Evolutionary conservation across 345 rosid species (phyloP), one percentile per base, ranked within the genome.

Genomic region (Citrus reticulata): DNA sequence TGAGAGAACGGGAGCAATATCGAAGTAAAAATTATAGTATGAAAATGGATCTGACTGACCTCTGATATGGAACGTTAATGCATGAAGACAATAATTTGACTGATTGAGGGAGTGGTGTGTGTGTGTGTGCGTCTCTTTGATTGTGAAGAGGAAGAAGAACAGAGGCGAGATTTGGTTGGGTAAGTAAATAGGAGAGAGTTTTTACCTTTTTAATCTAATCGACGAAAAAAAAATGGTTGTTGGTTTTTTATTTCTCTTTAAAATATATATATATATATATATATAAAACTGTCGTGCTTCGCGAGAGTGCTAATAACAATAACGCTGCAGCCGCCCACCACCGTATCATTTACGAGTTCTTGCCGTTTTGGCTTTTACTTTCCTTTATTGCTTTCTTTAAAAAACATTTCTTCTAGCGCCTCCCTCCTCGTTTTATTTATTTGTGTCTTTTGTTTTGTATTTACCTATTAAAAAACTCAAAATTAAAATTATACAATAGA

Each of bases 41-140:
- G 32, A 55, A 72, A 57, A n/a, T 24, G 68, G 58, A 74, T 75
- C 71, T 30, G 17, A 75, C 78, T 75, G 62, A 75, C 78, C 78
- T 75, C 51, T 40, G 64, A 74, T 5, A 24, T 1, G 5, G 34
- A 40, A 32, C 14, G 30, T 24, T 9, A 46, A 40, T 24, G 10
- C 55, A 51, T 32, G 59, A 25, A 63, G 54, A 40, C 46, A 39
- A 58, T 59, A 4, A 74, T 46, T 11, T 11, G 51, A 46, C 51
- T 46, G 0, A 46, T 46, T 13, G 51, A 46, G 17, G 14, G 17
- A 13, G 51, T 10, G 17, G 51, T 2, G 51, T 11, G 16, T 2
- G 29, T 27, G 30, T 30, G 51, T 13, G 5, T 3, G 51, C 13
- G 51, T 13, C 17, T 46, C 51, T 46, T 17, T 13, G 16, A 54